Evolutionary conservation across 192 early-diverging fungal genomes (phyloP), one percentile per base, ranked within the genome.

Genomic region (Geosiphon pyriformis): DNA sequence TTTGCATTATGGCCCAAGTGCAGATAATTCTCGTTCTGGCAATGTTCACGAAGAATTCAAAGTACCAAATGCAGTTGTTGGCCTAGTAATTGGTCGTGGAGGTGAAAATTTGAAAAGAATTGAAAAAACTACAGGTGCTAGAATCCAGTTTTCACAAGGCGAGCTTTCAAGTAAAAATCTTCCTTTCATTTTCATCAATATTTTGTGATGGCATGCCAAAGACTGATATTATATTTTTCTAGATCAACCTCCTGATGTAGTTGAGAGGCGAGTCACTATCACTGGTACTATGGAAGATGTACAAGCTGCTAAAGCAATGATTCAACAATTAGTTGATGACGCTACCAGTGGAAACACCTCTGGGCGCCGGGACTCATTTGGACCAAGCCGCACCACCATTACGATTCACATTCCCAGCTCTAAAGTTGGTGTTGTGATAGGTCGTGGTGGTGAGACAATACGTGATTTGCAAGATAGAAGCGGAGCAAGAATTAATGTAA

Each of bases 361-460:
- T 61, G 61, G 74, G 42, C 47, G 59, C 47, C 33, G 63, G 30
- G 58, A 65, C 55, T 46, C 76, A 34, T 35, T 78, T 58, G 68
- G 73, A 27, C 31, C 72, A 37, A 61, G 71, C 58, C 70, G 74
- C 4, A 59, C 70, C 15, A 77, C 67, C 15, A 61, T 75, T n/a
- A 76, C 79, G 15, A 83, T 88, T 17, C 73, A 79, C 61, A 83
- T 89, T 59, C 87, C 87, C 20, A 78, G 76, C 29, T 60, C 71
- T 56, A 88, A 87, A 61, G 92, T 95, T 7, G 93, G 93, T 0
- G 76, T 95, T 34, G 86, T 95, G 4, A 95, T 95, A 75, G 88
- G 88, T 22, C 73, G 85, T 31, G 81, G 87, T 42, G 90, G 90
- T 15, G 90, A 92, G 70, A 92, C 82, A 12, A 92, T 92, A 69